A percentile compares a stretch with the other conserved stretches of the same genome.
Evolutionary conservation across 2,329 filamentous ascomycete species (phyloP).

Genomic region (Monosporascus sp.): DNA sequence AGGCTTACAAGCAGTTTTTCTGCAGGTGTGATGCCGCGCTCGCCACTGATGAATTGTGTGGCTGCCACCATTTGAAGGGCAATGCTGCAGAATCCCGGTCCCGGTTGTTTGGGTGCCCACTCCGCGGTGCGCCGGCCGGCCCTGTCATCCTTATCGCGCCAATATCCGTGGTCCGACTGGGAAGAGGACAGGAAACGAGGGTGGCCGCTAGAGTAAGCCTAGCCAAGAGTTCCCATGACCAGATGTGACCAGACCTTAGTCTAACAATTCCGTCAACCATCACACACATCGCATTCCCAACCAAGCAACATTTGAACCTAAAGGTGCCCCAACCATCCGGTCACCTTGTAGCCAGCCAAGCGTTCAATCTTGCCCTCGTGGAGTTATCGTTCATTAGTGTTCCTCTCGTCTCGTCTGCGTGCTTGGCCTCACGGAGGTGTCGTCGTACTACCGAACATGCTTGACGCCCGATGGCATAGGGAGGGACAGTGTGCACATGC

Average conservation of each 20-base stretch:
- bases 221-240: background rate
- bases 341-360: background rate
- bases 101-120: background rate
- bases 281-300: background rate
- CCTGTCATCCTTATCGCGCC: background rate
- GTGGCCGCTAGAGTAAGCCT: background rate
- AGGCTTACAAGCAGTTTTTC: background rate
- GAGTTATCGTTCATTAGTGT: background rate
- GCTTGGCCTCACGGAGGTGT: background rate
- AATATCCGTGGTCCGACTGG: background rate
- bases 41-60: background rate
- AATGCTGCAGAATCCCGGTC: background rate
- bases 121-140: background rate
- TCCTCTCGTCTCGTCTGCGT: background rate
- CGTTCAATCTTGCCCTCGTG: background rate
- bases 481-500: constrained; percentile 25
- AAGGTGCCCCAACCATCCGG: background rate
- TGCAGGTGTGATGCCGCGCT: background rate
- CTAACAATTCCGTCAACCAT: background rate
- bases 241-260: background rate
- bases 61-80: background rate
- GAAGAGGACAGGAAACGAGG: background rate
- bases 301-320: background rate
- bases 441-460: constrained; percentile 22
- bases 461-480: constrained; percentile 20